Evolutionary conservation across 441 rosid genomes (phyloP).

Genomic region (Eutrema salsugineum): DNA sequence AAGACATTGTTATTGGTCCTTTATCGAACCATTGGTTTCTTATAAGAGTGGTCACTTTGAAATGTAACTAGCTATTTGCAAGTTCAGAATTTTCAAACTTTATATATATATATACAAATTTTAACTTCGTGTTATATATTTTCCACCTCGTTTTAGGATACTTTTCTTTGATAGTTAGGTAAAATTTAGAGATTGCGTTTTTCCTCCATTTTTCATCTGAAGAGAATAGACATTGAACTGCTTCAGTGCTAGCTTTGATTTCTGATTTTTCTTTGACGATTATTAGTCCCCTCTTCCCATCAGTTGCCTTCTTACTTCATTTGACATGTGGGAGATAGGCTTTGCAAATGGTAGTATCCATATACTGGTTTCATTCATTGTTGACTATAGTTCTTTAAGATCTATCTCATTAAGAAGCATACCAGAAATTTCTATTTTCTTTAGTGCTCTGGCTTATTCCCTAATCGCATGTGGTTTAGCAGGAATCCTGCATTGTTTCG

Average conservation of each 20-base stretch:
- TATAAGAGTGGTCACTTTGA: conserved; percentile 29
- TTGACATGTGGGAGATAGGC: conserved; percentile 6
- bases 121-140: neutral
- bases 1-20: conserved; percentile 35
- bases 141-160: neutral
- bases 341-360: conserved; percentile 16
- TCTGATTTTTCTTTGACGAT: neutral
- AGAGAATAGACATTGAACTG: neutral
- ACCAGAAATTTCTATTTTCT: neutral
- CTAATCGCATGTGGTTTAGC: neutral
- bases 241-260: neutral
- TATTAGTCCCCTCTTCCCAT: neutral
- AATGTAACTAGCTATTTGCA: conserved; percentile 39
- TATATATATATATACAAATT: conserved; percentile 1
- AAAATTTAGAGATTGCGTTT: neutral
- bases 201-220: conserved; percentile 6
- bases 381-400: neutral
- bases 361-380: neutral
- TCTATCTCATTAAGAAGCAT: neutral
- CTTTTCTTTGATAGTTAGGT: neutral
- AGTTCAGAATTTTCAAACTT: conserved; percentile 7
- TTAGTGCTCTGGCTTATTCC: conserved; percentile 5
- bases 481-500: conserved; percentile 1
- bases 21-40: conserved; percentile 23
- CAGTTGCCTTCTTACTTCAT: conserved; percentile 3